These are phyloP conservation scores for Gastrolobium villosum DNA, from an alignment of 306 rosid genomes.

Conservation along the genomic window DNA sequence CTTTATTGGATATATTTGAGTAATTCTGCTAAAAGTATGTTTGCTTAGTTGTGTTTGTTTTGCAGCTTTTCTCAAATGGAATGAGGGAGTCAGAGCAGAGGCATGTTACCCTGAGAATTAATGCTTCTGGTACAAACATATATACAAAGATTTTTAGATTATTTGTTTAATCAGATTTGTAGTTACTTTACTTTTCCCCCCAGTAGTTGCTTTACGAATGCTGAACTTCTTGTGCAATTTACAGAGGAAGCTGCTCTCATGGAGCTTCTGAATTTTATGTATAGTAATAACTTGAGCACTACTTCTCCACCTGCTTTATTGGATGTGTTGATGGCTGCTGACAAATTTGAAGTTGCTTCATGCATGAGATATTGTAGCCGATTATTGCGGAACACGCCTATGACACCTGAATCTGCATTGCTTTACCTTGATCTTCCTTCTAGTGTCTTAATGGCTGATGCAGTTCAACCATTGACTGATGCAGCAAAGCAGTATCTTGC, in stretches of 20 bases:
- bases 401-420: slow-evolving; percentile 96
- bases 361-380: slow-evolving; percentile 92
- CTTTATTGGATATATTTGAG: slow-evolving; percentile 24
- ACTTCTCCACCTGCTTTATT: slow-evolving; percentile 78
- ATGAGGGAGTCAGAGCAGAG: slow-evolving; percentile 98
- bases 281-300: slow-evolving; percentile 65
- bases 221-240: slow-evolving; percentile 38
- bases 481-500: slow-evolving; percentile 96
- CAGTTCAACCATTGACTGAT: slow-evolving; percentile 89
- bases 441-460: slow-evolving; percentile 90
- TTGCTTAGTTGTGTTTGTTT: slow-evolving; percentile 40
- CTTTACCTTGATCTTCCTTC: slow-evolving; percentile 96
- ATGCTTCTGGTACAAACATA: slow-evolving; percentile 74
- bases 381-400: slow-evolving; percentile 71
- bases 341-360: slow-evolving; percentile 96
- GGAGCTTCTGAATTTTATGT: slow-evolving; percentile 97
- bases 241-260: slow-evolving; percentile 95
- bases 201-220: slow-evolving; percentile 35
- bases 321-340: slow-evolving; percentile 97
- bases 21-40: background rate
- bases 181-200: slow-evolving; percentile 22
- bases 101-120: slow-evolving; percentile 80
- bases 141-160: background rate
- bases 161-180: background rate
- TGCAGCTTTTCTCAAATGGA: slow-evolving; percentile 93